Conservation (phyloP, 768 basidiomycete genomes). For the Pleurotus platypus region DNA sequence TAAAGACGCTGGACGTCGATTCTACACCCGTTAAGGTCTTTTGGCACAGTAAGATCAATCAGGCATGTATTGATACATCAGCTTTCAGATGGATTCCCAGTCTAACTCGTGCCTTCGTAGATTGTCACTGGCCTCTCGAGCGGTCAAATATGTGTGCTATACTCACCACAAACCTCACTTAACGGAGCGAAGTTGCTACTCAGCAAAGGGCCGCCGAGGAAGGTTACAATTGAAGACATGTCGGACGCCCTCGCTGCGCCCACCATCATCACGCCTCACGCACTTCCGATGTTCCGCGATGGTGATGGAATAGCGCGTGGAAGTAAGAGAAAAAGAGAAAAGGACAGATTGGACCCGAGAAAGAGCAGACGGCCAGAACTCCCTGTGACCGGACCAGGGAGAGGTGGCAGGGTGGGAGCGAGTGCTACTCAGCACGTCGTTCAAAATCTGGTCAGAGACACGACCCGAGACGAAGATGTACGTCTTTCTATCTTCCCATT, state of each 20-base stretch:
- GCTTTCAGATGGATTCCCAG: slow-evolving; percentile 9
- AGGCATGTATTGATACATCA: slow-evolving; percentile 47
- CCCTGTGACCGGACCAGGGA: slow-evolving; percentile 90
- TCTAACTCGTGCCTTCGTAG: slow-evolving; percentile 33
- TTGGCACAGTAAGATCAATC: slow-evolving; percentile 98
- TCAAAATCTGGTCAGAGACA: slow-evolving; percentile 89
- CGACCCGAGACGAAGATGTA: slow-evolving; percentile 91
- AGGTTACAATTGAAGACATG: slow-evolving; percentile 83
- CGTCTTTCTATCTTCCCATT: slow-evolving; percentile 36
- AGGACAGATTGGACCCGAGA: slow-evolving; percentile 81
- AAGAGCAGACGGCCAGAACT: slow-evolving; percentile 92
- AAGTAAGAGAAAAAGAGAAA: slow-evolving; percentile 86
- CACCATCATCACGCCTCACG: slow-evolving; percentile 89
- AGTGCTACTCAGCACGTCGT: slow-evolving; percentile 97
- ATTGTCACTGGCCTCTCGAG: slow-evolving; percentile 86
- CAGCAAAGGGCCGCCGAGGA: slow-evolving; percentile 81
- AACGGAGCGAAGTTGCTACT: slow-evolving; percentile 91
- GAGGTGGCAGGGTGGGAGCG: slow-evolving; percentile 91
- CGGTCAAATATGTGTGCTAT: slow-evolving; percentile 85
- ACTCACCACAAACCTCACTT: slow-evolving; percentile 85
- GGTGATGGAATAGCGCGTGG: slow-evolving; percentile 65
- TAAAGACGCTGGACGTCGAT: slow-evolving; percentile 64
- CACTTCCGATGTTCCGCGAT: slow-evolving; percentile 90
- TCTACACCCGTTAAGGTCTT: slow-evolving; percentile 83
- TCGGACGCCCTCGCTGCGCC: slow-evolving; percentile 83